Evolutionary conservation across 2,329 filamentous ascomycete species (phyloP), one percentile per base, ranked within the genome.

Genomic region (Bipolaris gigantea): DNA sequence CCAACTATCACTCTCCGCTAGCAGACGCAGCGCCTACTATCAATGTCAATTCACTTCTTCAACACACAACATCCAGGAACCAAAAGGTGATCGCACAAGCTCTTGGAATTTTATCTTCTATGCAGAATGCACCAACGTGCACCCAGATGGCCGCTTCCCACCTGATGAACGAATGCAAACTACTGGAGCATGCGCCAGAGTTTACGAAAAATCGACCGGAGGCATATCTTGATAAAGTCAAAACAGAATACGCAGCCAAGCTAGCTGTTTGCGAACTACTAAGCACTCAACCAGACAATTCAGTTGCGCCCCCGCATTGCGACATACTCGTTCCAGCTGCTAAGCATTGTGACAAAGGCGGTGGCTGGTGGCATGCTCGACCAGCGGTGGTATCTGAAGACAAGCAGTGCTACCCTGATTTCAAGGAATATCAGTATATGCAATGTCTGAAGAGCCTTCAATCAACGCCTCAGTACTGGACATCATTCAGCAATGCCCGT

Each of bases 221-320:
- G 34, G 56, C 62, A 4, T 61, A 69, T 9, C 55, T 76, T n/a
- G 72, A 74, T 35, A 68, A 67, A 11, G 63, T 73, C 48, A 83
- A 80, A 57, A 83, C 83, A 4, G 76, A 84, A 30, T 88, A 86
- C 58, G 84, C 85, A 2, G 81, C 82, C 8, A 81, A 84, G 40
- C 76, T 88, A 15, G 84, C 86, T 10, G 76, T 87, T 8, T 89
- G 86, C 61, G 85, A 88, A 63, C 76, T 87, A 7, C 75, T 77
- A 10, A 80, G 79, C 18, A 81, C 83, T 16, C 65, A 66, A 18
- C 60, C 59, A 11, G 48, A 42, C 2, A 77, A 79, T 10, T 76
- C 80, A 15, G 51, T 69, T 2, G 73, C 83, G 34, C 85, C 85
- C 2, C 54, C 72, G 3, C 63, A 79, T 21, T 89, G 86, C 60